Conservation (phyloP, 2,329 filamentous ascomycete genomes). For the Phyllosticta ampelicida region DNA sequence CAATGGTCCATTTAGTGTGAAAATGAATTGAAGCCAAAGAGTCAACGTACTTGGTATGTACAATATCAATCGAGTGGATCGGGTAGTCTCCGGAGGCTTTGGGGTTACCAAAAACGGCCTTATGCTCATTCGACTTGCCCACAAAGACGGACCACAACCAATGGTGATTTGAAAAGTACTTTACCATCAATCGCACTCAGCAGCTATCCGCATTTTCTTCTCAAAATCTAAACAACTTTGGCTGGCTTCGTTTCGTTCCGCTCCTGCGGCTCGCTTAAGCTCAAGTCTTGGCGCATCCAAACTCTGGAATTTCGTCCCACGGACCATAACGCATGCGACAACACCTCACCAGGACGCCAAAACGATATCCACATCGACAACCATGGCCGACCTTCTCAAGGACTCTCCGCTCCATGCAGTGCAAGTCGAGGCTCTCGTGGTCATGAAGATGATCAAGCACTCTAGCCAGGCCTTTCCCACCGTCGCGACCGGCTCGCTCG, state of each 20-base stretch:
- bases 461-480: constrained; percentile 81
- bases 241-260: background rate
- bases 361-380: constrained; percentile 7
- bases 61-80: no score
- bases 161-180: no score
- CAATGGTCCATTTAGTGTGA: background rate
- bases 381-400: constrained; percentile 27
- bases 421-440: constrained; percentile 89
- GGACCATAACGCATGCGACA: constrained; percentile 9
- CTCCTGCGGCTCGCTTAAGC: background rate
- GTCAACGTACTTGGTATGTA: no score
- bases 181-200: background rate
- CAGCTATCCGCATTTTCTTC: background rate
- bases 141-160: background rate
- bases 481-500: constrained; percentile 76
- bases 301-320: constrained; percentile 11
- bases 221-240: background rate
- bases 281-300: background rate
- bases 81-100: background rate
- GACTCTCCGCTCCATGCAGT: constrained; percentile 63
- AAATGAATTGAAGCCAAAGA: background rate
- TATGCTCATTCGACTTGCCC: background rate
- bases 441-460: constrained; percentile 98
- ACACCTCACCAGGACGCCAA: constrained; percentile 1
- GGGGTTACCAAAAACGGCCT: background rate